Base-by-base conservation (phyloP, 1,139 yeast genomes). In the Yamadazyma epiphylla region DNA sequence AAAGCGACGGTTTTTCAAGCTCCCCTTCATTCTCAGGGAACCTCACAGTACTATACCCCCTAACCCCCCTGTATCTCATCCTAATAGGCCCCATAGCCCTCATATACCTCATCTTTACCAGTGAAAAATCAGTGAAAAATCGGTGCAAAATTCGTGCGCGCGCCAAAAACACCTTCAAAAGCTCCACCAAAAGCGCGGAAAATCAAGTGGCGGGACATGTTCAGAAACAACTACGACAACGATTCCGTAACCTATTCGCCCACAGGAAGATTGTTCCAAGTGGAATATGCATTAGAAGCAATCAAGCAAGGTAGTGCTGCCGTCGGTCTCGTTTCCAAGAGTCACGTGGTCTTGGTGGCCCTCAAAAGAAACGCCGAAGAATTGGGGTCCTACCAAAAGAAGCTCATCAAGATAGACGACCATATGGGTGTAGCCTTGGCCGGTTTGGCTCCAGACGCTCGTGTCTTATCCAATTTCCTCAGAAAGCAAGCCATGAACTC, bases 291-390 rank as follows among this genome's bases (percentile, higher is more conserved):
- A 3, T 68, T 89, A 38, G 98, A 91, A 54, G 97, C 98, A 12
- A 91, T 91, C 60, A 91, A 91, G 56, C 98, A 91, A 64, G 98
- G 98, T 27, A 82, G 95, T 45, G 97, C 96, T 3, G 91, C 96
- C 10, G 96, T 89, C 23, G 99, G 98, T 5, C 68, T 91, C 34
- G 83, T 85, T 24, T 87, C 96, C 27, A 77, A 80, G 46, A 77
- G 76, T 31, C 85, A 88, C 55, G 96, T 89, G 17, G 97, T 89
- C 11, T 67, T 91, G 48, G 97, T 87, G 31, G 97, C 96, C 15
- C 68, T 91, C 49, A 91, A 89, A 67, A 77, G 98, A 58, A 89
- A 88, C 56, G 96, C 96, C 7, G 98, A 91, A 60, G 97, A 91
- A 57, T 72, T 91, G 45, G 96, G 98, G 14, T 88, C 96, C 26